These are phyloP conservation scores for Botrytis paeoniae DNA, from an alignment of 2,329 filamentous ascomycete genomes.

Conservation along the genomic window DNA sequence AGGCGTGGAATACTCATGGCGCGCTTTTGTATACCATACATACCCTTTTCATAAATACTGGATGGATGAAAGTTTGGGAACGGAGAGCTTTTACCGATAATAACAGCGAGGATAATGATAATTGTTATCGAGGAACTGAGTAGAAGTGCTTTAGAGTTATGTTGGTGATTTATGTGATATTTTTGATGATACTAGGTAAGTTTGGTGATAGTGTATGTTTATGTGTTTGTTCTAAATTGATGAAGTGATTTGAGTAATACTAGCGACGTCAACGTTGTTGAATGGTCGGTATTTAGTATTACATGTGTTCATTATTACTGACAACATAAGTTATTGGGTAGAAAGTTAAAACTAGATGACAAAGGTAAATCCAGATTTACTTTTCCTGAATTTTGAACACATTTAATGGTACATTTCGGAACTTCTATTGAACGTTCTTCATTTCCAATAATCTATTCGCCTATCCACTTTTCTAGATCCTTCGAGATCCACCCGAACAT, in stretches of 20 bases:
- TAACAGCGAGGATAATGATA: background rate
- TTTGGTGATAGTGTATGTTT: background rate
- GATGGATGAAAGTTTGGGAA: background rate
- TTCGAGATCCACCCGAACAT: background rate
- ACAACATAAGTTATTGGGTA: rapidly evolving
- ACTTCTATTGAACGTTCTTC: background rate
- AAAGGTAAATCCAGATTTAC: background rate
- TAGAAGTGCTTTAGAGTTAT: background rate
- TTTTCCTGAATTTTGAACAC: too few relatives aligned
- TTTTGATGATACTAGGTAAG: background rate
- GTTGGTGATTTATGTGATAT: background rate
- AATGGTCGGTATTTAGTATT: background rate
- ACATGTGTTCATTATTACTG: rapidly evolving
- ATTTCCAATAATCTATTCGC: background rate
- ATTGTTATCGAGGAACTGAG: background rate
- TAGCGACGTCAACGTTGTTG: rapidly evolving
- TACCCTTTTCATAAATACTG: background rate
- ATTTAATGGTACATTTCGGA: background rate
- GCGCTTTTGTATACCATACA: slow-evolving; percentile 15
- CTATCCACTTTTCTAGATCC: background rate
- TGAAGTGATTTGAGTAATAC: background rate
- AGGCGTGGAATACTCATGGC: background rate
- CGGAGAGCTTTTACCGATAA: background rate
- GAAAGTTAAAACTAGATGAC: background rate
- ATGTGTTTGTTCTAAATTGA: background rate